Evolutionary conservation across 306 rosid genomes (phyloP).

Genomic region (Acacia melanoxylon): DNA sequence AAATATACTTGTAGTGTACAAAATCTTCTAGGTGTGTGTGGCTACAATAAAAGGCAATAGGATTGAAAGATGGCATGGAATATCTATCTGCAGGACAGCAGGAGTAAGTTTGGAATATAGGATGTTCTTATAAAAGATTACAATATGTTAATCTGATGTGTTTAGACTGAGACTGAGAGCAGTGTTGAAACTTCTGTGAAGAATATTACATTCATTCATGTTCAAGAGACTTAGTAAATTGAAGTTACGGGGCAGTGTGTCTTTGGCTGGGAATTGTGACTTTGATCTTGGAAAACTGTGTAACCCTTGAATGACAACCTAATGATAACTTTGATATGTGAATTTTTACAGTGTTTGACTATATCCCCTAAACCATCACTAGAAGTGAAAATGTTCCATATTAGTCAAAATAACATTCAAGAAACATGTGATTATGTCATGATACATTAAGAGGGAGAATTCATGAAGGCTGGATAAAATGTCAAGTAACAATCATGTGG

Average conservation of each 20-base stretch:
- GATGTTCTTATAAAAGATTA: neutral
- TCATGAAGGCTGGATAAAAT: neutral
- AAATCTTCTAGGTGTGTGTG: neutral
- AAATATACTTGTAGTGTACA: neutral
- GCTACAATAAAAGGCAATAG: neutral
- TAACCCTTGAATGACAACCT: neutral
- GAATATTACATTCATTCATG: neutral
- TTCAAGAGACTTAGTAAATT: neutral
- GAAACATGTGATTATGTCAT: neutral
- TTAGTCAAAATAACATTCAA: neutral
- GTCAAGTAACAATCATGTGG: neutral
- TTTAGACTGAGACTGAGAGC: neutral
- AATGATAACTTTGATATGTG: neutral
- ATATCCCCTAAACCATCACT: neutral
- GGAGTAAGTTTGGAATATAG: neutral
- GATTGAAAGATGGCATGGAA: neutral
- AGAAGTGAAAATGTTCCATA: neutral
- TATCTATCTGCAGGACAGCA: neutral
- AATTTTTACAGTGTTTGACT: neutral
- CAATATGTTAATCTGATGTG: constrained; percentile 9
- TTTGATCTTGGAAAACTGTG: neutral
- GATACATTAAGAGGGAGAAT: neutral
- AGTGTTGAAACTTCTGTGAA: neutral
- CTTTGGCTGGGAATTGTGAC: neutral
- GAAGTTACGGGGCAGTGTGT: neutral